Evolutionary conservation across 2,329 filamentous ascomycete genomes (phyloP), one percentile per base, ranked within the genome.

Genomic region (Podosphaera fusca): DNA sequence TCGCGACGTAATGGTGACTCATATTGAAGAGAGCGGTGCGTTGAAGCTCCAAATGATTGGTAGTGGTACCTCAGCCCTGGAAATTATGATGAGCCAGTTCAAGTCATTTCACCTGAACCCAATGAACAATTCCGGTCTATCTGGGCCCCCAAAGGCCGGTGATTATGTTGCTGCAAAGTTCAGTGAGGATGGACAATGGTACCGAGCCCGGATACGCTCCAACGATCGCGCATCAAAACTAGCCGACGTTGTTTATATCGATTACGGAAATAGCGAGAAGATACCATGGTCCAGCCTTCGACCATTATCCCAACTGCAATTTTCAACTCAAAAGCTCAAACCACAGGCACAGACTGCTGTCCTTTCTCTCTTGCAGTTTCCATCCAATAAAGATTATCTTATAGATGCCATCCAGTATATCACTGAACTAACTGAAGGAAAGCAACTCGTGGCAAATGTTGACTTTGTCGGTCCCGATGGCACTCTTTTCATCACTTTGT

Each of bases 231-330:
- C 89, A 7, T 83, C 82, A 65, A 87, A 92, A 76, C 81, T 85
- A 64, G 84, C 88, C 31, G 92, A 98, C 70, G 84, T 98, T 33
- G 73, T 94, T 51, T 98, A 95, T 71, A 80, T 98, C 60, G 92
- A 98, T 73, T 98, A 94, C 70, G 92, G 92, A 64, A 98, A 98
- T 76, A 84, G 80, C 57, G 92, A 98, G 71, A 84, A 82, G 67
- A 75, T 94, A 58, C 79, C 89, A 0, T 98, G 90, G 88, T 78
- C 81, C 31, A 77, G 79, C 62, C 80, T 98, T 49, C 85, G 92
- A 34, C 76, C 87, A n/a, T 78, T 98, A 54, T 78, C 82, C 55
- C 81, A 87, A 67, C 70, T 79, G 14, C 83, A 89, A 64, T 98
- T 96, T 74, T 79, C 80, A 47, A 73, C 79, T 3, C 80, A 87